These are phyloP conservation scores for Martensiomyces pterosporus DNA, from an alignment of 192 early-diverging fungal genomes.

Conservation along the genomic window DNA sequence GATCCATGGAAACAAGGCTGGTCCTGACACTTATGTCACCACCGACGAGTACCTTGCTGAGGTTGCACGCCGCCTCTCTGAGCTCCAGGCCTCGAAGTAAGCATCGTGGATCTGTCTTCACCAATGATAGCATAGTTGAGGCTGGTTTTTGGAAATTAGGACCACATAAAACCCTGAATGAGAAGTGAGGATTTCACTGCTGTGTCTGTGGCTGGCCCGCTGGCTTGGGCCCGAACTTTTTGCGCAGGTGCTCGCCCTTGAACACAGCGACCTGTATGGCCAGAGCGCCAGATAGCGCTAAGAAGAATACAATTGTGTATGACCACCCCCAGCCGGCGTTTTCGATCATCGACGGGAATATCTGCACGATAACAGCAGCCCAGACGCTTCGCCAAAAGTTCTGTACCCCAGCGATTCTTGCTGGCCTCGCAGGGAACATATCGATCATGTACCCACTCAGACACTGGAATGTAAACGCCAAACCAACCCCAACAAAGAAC, in stretches of 20 bases:
- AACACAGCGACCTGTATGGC: slow-evolving; percentile 31
- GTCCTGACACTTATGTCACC: slow-evolving; percentile 79
- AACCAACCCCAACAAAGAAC: slow-evolving; percentile 43
- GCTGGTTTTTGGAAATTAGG: background rate
- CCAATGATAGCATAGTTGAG: background rate
- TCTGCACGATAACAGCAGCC: slow-evolving; percentile 38
- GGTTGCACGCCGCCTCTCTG: slow-evolving; percentile 62
- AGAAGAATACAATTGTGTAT: slow-evolving; percentile 35
- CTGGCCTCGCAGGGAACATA: slow-evolving; percentile 38
- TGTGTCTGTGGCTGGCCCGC: background rate
- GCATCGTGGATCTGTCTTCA: background rate
- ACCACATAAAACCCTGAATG: background rate
- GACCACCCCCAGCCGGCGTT: slow-evolving; percentile 50
- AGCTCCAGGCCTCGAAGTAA: slow-evolving; percentile 15
- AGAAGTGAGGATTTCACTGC: background rate
- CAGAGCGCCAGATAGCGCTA: slow-evolving; percentile 17
- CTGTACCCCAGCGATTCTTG: slow-evolving; percentile 45
- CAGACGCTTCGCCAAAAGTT: slow-evolving; percentile 50
- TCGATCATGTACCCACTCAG: slow-evolving; percentile 48
- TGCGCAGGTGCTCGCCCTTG: slow-evolving; percentile 22
- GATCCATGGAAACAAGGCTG: slow-evolving; percentile 79
- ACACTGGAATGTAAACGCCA: slow-evolving; percentile 40
- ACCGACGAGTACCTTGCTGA: slow-evolving; percentile 83
- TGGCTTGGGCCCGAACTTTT: slow-evolving; percentile 18
- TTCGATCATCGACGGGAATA: slow-evolving; percentile 37